Evolutionary conservation across 306 rosid species (phyloP), one percentile per base, ranked within the genome.

Genomic region (Macrotyloma uniflorum): DNA sequence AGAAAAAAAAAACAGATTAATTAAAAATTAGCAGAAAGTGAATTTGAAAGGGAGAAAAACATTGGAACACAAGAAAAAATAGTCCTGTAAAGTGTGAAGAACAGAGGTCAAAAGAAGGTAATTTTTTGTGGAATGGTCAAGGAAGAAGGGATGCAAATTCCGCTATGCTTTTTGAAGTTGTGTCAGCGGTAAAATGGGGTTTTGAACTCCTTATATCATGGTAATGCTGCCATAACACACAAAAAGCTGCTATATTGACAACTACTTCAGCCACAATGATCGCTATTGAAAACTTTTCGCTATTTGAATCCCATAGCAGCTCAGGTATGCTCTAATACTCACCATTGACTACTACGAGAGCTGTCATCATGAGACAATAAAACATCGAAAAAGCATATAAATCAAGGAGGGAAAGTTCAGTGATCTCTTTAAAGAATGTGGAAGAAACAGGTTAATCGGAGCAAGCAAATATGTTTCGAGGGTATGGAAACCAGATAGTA

Each of bases 401-500:
- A 70, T 70, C 46, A 46, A 24, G 49, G 36, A 11, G 46, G 45
- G 57, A 24, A 64, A 67, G 43, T 33, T n/a, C 58, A 22, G 7
- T 54, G 28, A 23, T 49, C 59, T 47, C 49, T 62, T 35, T 33
- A 62, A 65, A 51, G 55, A 72, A 72, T 53, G 71, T 8, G 35
- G 28, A 77, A 54, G 38, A 63, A 16, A 55, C 32, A 32, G 35
- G 24, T 57, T 26, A 62, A 51, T 54, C 76, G 42, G 12, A 36
- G 69, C 22, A 76, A 77, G 63, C 54, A 33, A 46, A 59, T 24
- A 71, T 2, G 28, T 75, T 59, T 45, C 32, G 63, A 33, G 42
- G 55, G 30, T 74, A 33, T 58, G 61, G 24, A 43, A 65, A 65
- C 66, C 71, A 30, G 63, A 66, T 55, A 45, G 23, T 66, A 45